Evolutionary conservation across 805 yeast genomes (phyloP), one percentile per base, ranked within the genome.

Genomic region (Metschnikowia picachoensis): DNA sequence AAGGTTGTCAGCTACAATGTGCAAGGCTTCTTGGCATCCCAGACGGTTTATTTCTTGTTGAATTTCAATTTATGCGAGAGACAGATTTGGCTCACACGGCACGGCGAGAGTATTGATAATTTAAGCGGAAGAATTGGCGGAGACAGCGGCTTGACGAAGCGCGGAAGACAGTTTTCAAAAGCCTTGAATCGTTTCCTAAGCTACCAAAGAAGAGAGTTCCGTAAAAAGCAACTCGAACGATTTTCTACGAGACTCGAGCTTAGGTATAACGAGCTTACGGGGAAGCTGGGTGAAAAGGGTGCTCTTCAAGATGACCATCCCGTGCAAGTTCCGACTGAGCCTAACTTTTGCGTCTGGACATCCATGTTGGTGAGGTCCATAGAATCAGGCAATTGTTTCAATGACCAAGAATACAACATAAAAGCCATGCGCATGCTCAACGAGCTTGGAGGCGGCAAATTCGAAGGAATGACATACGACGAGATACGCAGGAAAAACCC

Each of bases 71-170:
- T 92, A 36, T 78, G 85, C 47, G 94, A 87, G 61, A 77, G 97
- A 50, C 95, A 91, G 62, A 90, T 92, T 42, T 92, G 96, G 90
- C 85, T 92, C 51, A 84, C 97, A 1, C 79, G 99, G 50, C 97
- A 91, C 60, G 99, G 99, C 41, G 98, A 92, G 67, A 82, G 91
- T 53, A 76, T 77, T 30, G 97, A 90, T 61, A 92, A 92, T 61
- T 83, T 88, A 15, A 60, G 69, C 41, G 99, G 99, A 5, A 74
- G 80, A 43, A 89, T 92, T 55, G 98, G 99, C 10, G 99, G 99
- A 17, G 94, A 92, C 64, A 85, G 97, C 0, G 71, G 73, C 20
- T 68, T 92, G 35, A 91, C 97, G 0, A 74, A 76, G 47, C 78
- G 96, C 43, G 99, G 99, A 32, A 64, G 67, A 17, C 82, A 76